Conservation (phyloP, 129 eudicot genomes). For the Arctium minus region DNA sequence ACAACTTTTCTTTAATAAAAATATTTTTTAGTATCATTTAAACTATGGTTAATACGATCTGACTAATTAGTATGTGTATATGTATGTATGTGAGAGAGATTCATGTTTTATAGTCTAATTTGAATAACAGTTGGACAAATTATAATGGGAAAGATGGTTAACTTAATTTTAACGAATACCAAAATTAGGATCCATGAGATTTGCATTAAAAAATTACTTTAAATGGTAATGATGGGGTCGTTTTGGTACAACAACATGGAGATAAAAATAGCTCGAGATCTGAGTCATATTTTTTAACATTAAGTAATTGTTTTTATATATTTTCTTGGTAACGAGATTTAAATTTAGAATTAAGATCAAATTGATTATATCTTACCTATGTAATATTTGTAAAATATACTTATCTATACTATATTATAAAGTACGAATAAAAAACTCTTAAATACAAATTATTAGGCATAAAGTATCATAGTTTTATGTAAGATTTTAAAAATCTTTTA, state of each 20-base stretch:
- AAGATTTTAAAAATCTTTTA: too few relatives aligned
- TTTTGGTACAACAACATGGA: neutral
- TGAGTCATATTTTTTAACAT: neutral
- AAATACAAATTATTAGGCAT: too few relatives aligned
- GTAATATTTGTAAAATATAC: neutral
- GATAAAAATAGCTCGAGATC: neutral
- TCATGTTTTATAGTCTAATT: neutral
- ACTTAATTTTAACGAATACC: neutral
- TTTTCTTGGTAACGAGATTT: neutral
- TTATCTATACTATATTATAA: neutral
- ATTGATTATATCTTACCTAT: neutral
- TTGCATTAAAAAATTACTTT: neutral
- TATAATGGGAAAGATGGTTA: too few relatives aligned
- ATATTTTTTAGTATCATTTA: too few relatives aligned
- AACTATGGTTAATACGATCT: too few relatives aligned
- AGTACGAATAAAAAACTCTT: too few relatives aligned
- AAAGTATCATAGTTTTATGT: too few relatives aligned
- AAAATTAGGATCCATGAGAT: neutral
- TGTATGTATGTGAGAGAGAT: neutral
- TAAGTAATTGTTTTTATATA: neutral
- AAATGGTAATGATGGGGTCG: neutral
- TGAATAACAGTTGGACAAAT: neutral
- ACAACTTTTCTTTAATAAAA: too few relatives aligned
- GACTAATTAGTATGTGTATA: neutral
- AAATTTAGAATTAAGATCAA: neutral